Evolutionary conservation across 2,329 filamentous ascomycete genomes (phyloP).

Genomic region (Beauveria asiatica): DNA sequence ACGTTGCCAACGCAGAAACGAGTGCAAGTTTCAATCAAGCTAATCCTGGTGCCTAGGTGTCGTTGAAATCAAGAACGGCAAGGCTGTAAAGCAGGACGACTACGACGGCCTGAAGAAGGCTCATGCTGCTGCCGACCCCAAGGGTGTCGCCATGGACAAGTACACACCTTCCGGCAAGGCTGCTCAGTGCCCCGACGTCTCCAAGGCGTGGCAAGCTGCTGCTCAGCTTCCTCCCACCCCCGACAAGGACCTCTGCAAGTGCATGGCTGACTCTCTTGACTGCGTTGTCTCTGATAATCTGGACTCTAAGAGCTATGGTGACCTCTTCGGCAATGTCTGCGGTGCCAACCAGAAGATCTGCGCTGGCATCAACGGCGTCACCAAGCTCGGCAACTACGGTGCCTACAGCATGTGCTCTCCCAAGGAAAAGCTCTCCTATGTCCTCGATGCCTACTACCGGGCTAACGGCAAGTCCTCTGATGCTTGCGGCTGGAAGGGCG

Average conservation of each 20-base stretch:
- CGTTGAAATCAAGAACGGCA: slow-evolving; percentile 44
- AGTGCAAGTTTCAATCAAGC: neutral
- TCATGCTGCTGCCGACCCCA: slow-evolving; percentile 59
- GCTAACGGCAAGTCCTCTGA: slow-evolving; percentile 41
- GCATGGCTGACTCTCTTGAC: slow-evolving; percentile 68
- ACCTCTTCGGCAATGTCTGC: slow-evolving; percentile 70
- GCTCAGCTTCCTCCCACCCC: slow-evolving; percentile 71
- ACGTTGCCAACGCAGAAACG: slow-evolving; percentile 22
- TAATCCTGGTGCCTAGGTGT: slow-evolving; percentile 43
- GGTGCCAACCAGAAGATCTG: slow-evolving; percentile 49
- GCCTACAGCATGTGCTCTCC: slow-evolving; percentile 69
- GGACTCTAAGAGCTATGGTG: slow-evolving; percentile 48
- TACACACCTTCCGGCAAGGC: slow-evolving; percentile 71
- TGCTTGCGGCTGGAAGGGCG: slow-evolving; percentile 68
- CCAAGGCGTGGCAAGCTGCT: slow-evolving; percentile 51
- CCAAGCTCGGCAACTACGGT: slow-evolving; percentile 60
- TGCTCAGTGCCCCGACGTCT: slow-evolving; percentile 61
- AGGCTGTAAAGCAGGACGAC: slow-evolving; percentile 58
- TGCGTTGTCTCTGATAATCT: slow-evolving; percentile 59
- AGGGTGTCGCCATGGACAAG: slow-evolving; percentile 51
- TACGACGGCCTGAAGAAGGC: slow-evolving; percentile 65
- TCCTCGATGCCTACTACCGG: slow-evolving; percentile 37
- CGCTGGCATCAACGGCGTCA: slow-evolving; percentile 59
- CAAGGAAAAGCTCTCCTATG: slow-evolving; percentile 61
- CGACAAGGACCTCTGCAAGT: slow-evolving; percentile 70